Evolutionary conservation across 768 basidiomycete genomes (phyloP).

Genomic region (Cyathus striatus): DNA sequence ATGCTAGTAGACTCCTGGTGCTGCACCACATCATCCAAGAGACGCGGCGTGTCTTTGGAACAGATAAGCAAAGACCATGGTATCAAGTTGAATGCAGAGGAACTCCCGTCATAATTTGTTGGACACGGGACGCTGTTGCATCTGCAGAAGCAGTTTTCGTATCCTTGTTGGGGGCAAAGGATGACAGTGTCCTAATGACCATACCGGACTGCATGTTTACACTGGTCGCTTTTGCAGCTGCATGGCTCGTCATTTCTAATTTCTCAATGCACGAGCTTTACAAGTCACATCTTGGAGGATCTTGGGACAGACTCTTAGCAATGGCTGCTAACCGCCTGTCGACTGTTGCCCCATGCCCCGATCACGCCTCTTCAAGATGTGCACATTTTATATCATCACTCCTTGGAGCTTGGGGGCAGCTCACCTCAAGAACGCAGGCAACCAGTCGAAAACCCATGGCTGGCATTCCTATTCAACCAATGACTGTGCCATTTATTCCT

Average conservation of each 20-base stretch:
- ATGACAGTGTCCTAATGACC: constrained; percentile 28
- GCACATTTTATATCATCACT: constrained; percentile 33
- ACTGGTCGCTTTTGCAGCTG: constrained; percentile 38
- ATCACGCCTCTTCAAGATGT: constrained; percentile 35
- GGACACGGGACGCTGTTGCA: constrained; percentile 30
- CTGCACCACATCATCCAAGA: constrained; percentile 6
- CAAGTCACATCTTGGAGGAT: constrained; percentile 26
- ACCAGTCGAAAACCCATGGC: not conserved
- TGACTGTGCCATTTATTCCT: not conserved
- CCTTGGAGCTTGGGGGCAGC: constrained; percentile 18
- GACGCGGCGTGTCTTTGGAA: constrained; percentile 12
- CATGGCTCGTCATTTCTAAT: constrained; percentile 37
- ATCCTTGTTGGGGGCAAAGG: constrained; percentile 23
- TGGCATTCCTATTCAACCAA: not conserved
- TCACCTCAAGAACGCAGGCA: not conserved
- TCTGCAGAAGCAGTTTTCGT: constrained; percentile 32
- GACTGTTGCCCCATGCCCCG: constrained; percentile 27
- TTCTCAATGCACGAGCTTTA: constrained; percentile 30
- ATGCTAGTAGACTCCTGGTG: constrained; percentile 32
- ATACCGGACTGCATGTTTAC: constrained; percentile 36
- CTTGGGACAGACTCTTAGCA: constrained; percentile 29
- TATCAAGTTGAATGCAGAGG: constrained; percentile 25
- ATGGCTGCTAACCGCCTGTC: constrained; percentile 27
- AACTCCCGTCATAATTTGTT: constrained; percentile 21
- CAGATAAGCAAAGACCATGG: constrained; percentile 21